Conservation (phyloP, 2,329 filamentous ascomycete genomes). For the Epichloe typhina region DNA sequence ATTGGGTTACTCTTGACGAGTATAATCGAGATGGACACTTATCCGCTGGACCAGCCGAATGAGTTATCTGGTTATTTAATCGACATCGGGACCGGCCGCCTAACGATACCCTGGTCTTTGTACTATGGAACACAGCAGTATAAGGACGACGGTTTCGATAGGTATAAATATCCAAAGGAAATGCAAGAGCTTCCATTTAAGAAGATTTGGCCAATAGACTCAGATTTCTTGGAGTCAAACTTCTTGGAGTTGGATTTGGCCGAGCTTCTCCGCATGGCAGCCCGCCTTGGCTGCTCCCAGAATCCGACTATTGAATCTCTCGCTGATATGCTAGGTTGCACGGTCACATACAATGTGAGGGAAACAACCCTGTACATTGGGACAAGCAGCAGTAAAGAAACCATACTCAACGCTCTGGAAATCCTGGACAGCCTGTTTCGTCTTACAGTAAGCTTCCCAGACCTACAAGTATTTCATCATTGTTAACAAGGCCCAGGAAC, state of each 20-base stretch:
- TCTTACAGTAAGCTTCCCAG: conserved; percentile 3
- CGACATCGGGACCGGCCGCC: background rate
- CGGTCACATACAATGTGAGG: conserved; percentile 15
- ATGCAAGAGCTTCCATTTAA: background rate
- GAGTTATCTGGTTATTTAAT: background rate
- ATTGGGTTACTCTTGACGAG: conserved; percentile 12
- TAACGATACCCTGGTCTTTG: background rate
- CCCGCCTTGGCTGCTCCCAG: background rate
- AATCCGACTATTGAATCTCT: background rate
- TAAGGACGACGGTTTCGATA: background rate
- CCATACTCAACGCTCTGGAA: conserved; percentile 6
- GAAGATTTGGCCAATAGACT: background rate
- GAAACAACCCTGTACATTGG: conserved; percentile 18
- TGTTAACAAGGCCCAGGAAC: conserved; percentile 5
- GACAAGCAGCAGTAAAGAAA: conserved; percentile 3
- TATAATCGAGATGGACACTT: conserved; percentile 5
- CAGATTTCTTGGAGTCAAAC: background rate
- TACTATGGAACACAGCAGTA: background rate
- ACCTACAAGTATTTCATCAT: background rate
- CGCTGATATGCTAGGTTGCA: background rate
- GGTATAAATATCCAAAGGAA: background rate
- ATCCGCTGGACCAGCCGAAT: background rate
- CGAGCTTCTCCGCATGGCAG: background rate
- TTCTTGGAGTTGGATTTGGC: background rate
- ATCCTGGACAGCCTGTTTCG: conserved; percentile 11